phyloP scores from a whole-genome alignment of 192 early-diverging fungal genomes.

The Rhizophagus prolifer region DNA sequence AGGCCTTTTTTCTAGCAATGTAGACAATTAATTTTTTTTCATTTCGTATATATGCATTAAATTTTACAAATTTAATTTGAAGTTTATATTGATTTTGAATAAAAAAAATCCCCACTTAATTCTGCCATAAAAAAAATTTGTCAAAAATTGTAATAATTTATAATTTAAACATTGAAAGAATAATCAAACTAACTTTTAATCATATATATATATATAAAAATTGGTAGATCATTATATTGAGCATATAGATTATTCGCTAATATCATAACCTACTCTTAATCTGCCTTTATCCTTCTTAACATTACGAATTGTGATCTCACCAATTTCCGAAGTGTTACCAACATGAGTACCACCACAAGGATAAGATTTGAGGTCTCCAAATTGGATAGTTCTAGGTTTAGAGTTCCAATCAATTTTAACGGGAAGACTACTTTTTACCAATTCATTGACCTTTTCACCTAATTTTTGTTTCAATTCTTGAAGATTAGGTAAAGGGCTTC shows the following conservation, averaged over 20 bases:
- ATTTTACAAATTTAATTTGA: too few relatives aligned
- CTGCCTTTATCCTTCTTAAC: not conserved
- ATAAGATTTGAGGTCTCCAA: not conserved
- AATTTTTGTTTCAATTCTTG: not conserved
- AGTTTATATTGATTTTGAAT: too few relatives aligned
- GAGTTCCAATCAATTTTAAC: not conserved
- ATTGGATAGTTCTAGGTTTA: not conserved
- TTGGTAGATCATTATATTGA: too few relatives aligned
- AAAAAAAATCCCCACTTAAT: too few relatives aligned
- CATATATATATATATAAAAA: too few relatives aligned
- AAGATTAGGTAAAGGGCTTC: not conserved
- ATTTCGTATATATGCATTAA: too few relatives aligned
- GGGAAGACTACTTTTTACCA: not conserved
- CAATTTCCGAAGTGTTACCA: not conserved
- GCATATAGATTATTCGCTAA: not conserved
- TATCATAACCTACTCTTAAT: not conserved
- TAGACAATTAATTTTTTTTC: too few relatives aligned
- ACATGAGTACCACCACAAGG: not conserved
- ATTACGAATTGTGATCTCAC: not conserved
- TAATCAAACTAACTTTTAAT: too few relatives aligned
- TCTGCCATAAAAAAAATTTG: too few relatives aligned
- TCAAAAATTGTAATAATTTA: too few relatives aligned
- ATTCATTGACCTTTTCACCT: not conserved
- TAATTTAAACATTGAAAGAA: too few relatives aligned
- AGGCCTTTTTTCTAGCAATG: too few relatives aligned